phyloP scores from a whole-genome alignment of 306 rosid genomes.

The Sindora glabra region DNA sequence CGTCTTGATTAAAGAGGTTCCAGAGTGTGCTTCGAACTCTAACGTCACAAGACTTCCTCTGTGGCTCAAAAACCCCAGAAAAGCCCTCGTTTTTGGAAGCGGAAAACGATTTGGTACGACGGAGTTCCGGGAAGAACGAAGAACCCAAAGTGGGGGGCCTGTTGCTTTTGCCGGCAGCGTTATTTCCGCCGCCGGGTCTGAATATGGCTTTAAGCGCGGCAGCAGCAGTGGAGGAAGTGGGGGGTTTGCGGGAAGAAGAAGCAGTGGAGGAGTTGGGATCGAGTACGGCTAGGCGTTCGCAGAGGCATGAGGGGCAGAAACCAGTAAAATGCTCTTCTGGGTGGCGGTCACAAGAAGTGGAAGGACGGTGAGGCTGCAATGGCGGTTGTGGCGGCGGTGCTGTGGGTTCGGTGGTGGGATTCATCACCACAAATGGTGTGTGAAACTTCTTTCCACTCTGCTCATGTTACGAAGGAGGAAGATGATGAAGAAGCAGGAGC shows the following conservation, averaged over 20 bases:
- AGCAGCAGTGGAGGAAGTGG: constrained; percentile 78
- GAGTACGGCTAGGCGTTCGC: constrained; percentile 93
- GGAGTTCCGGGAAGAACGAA: constrained; percentile 77
- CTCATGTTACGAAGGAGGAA: constrained; percentile 52
- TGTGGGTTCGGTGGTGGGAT: constrained; percentile 49
- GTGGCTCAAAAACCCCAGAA: constrained; percentile 84
- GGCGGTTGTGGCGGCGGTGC: constrained; percentile 41
- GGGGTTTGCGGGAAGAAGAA: constrained; percentile 53
- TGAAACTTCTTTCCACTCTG: constrained; percentile 27
- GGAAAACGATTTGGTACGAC: constrained; percentile 91
- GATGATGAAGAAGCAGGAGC: neutral
- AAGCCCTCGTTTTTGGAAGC: constrained; percentile 88
- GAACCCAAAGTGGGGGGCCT: constrained; percentile 23
- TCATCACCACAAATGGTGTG: constrained; percentile 55
- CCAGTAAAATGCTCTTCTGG: constrained; percentile 90
- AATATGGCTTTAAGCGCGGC: constrained; percentile 91
- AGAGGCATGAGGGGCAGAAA: constrained; percentile 97
- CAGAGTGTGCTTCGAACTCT: constrained; percentile 73
- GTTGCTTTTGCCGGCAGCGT: neutral
- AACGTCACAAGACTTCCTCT: constrained; percentile 90
- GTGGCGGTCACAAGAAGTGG: constrained; percentile 77
- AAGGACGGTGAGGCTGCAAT: constrained; percentile 59
- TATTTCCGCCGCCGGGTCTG: constrained; percentile 32
- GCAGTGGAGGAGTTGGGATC: constrained; percentile 49
- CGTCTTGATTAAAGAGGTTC: constrained; percentile 62